Evolutionary conservation across 2,329 filamentous ascomycete species (phyloP), one percentile per base, ranked within the genome.

Genomic region (Pseudocercospora macadamiae): DNA sequence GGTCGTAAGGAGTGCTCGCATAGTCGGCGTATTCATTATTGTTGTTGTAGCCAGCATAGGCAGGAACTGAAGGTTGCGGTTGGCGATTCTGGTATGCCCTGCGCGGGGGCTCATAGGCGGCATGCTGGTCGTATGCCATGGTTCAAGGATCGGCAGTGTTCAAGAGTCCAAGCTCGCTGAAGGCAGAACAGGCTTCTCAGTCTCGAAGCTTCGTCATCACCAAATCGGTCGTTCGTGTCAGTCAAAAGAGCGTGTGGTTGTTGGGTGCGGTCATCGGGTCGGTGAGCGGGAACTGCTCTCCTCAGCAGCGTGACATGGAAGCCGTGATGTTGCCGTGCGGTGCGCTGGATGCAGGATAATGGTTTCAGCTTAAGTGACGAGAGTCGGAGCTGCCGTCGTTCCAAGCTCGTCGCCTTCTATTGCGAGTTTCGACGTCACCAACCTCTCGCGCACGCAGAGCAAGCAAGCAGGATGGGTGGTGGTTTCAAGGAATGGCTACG

Each of bases 81-180:
- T 48, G 19, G 25, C 47, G 61, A 10, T 59, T 51, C 51, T 59
- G 55, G 51, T 68, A 66, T 7, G 62, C 54, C 59, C 58, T 48
- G 14, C 59, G 64, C 30, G 63, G 64, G 51, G 63, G 64, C 57
- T 66, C 61, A 26, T 68, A 68, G 26, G 64, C 47, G 39, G 65
- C 48, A 28, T 62, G 48, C 52, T 65, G 64, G 48, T 68, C 62
- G 57, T 68, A 68, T 9, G 66, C 66, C 66, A 68, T 68, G 54
- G 32, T 57, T 47, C 42, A 16, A 16, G 19, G 28, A 45, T 47
- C 23, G 42, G 14, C 19, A 16, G 42, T 45, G 42, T n/a, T n/a
- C n/a, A n/a, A n/a, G n/a, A n/a, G n/a, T n/a, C n/a, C n/a, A n/a
- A n/a, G n/a, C n/a, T n/a, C n/a, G n/a, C n/a, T n/a, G n/a, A n/a